Base-by-base conservation (phyloP, 768 basidiomycete species). In the Mrakia gelida region DNA sequence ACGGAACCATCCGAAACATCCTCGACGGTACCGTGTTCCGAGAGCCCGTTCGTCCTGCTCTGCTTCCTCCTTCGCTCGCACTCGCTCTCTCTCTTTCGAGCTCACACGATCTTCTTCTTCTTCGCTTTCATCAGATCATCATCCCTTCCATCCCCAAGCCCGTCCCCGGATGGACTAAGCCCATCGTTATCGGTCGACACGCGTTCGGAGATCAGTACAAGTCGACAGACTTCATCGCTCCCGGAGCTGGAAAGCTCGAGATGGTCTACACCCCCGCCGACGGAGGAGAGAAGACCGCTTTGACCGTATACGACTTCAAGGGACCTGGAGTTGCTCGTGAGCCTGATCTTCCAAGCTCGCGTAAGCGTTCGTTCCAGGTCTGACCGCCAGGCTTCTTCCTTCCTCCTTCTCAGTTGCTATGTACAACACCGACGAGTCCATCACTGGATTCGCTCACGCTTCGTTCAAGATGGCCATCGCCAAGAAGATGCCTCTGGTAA, bases 401-500 rank as follows among this genome's bases (percentile, higher is more conserved):
- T 26, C 56, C 26, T 74, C n/a, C 28, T 0, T 43, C 61, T 32
- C 34, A 78, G 77, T 99, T 89, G 89, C 91, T 83, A 98, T 98
- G 97, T 98, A 98, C 87, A 98, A 98, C 86, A 98, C 95, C 9
- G 94, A 98, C 80, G 94, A 96, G 82, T 95, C 92, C 1, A 98
- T 99, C 82, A 87, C 87, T 26, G 96, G 96, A 30, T 99, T 99
- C 83, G 96, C 97, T 1, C 96, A 99, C 86, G 89, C 95, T 8
- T 95, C 93, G 28, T 98, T 99, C 88, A 98, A 98, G 87, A 96
- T 98, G 94, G 96, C 88, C 23, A 80, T 88, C n/a, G 81, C 82
- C 79, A 88, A 88, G 86, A 86, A 87, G 82, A 84, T 88, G 81
- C 85, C 87, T 21, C 80, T 86, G 23, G 68, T 71, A 21, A 71